These are phyloP conservation scores for Trametes cinnabarina DNA, from an alignment of 768 basidiomycete genomes.

Conservation along the genomic window DNA sequence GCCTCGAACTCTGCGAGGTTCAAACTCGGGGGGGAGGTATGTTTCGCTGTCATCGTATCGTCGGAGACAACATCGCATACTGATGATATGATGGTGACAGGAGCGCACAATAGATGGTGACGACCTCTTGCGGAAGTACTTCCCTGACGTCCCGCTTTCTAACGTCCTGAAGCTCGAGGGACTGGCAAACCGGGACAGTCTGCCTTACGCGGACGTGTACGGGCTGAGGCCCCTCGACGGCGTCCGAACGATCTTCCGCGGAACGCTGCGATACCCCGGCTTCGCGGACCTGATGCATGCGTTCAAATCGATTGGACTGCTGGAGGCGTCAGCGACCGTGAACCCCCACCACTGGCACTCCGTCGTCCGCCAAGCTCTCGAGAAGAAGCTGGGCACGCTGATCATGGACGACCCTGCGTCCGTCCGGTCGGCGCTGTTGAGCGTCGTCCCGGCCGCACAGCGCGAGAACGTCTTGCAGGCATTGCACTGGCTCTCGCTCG, in stretches of 20 bases:
- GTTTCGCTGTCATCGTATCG: slow-evolving; percentile 18
- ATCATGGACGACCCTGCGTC: slow-evolving; percentile 34
- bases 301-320: slow-evolving; percentile 68
- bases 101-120: slow-evolving; percentile 47
- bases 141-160: slow-evolving; percentile 66
- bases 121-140: slow-evolving; percentile 53
- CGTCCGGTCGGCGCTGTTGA: slow-evolving; percentile 33
- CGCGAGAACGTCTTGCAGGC: slow-evolving; percentile 33
- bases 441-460: slow-evolving; percentile 25
- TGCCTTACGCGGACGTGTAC: slow-evolving; percentile 70
- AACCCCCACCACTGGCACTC: slow-evolving; percentile 38
- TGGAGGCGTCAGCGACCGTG: slow-evolving; percentile 45
- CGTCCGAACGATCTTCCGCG: slow-evolving; percentile 71
- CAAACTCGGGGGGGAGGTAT: slow-evolving; percentile 55
- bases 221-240: slow-evolving; percentile 42
- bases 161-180: slow-evolving; percentile 71
- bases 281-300: slow-evolving; percentile 72
- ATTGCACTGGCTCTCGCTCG: slow-evolving; percentile 49
- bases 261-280: slow-evolving; percentile 89
- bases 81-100: slow-evolving; percentile 30
- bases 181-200: slow-evolving; percentile 79
- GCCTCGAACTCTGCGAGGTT: slow-evolving; percentile 72
- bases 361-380: slow-evolving; percentile 37
- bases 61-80: not conserved
- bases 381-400: slow-evolving; percentile 24